A percentile compares a stretch with the other conserved stretches of the same genome.
Evolutionary conservation across 768 basidiomycete species (phyloP).

Genomic region (Russula ochroleuca): DNA sequence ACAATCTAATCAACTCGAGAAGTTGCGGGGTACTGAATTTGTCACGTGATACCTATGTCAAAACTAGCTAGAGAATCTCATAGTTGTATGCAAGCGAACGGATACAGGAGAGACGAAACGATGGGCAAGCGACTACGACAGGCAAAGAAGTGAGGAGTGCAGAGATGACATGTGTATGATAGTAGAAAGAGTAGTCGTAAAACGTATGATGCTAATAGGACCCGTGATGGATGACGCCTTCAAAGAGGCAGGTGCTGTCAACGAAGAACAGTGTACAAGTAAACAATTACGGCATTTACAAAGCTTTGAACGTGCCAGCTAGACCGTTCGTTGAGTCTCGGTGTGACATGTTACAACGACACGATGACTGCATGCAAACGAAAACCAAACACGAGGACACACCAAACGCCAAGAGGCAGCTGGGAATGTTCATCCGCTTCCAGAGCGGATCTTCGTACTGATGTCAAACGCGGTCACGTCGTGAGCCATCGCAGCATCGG

Average conservation of each 20-base stretch:
- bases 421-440: constrained; percentile 17
- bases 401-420: neutral
- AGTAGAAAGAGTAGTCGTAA: constrained; percentile 2
- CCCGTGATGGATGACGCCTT: constrained; percentile 18
- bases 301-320: constrained; percentile 3
- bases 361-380: constrained; percentile 3
- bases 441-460: constrained; percentile 22
- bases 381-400: constrained; percentile 4
- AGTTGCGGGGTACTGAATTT: too few species aligned
- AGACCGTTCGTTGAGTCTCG: constrained; percentile 6
- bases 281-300: constrained; percentile 20
- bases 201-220: constrained; percentile 19
- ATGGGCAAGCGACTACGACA: constrained; percentile 2
- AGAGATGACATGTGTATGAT: constrained; percentile 6
- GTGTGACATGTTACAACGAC: neutral
- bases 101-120: constrained; percentile 1
- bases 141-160: neutral
- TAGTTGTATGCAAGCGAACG: constrained; percentile 14
- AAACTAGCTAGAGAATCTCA: neutral
- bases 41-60: neutral
- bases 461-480: constrained; percentile 22
- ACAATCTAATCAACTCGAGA: too few species aligned
- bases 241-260: neutral
- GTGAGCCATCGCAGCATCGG: constrained; percentile 17
- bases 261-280: constrained; percentile 17